phyloP scores from a whole-genome alignment of 441 rosid species.

The Gossypium davidsonii region DNA sequence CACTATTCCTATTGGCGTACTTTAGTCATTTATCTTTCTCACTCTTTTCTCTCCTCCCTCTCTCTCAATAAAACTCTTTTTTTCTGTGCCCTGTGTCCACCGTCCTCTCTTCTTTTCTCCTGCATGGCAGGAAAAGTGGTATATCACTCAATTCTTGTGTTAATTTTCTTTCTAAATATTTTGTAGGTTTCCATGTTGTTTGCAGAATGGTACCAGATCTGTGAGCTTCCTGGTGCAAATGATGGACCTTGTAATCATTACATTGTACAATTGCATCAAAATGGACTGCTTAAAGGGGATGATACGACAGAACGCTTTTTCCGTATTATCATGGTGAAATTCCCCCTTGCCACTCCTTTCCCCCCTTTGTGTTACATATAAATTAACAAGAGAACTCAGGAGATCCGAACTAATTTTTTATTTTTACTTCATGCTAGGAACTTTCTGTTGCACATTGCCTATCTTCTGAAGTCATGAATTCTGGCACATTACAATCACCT shows the following conservation, averaged over 20 bases:
- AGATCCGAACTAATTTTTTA: slow-evolving; percentile 10
- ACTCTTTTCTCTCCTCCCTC: not conserved
- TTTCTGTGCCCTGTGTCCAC: not conserved
- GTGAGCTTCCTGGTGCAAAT: slow-evolving; percentile 73
- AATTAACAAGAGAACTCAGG: not conserved
- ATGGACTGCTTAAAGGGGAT: slow-evolving; percentile 80
- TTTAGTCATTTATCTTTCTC: not conserved
- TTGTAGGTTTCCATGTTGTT: slow-evolving; percentile 69
- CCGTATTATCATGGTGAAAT: slow-evolving; percentile 62
- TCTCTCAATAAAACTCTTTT: not conserved
- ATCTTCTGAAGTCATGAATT: slow-evolving; percentile 59
- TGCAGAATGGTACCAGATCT: slow-evolving; percentile 79
- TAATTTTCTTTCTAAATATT: slow-evolving; percentile 9
- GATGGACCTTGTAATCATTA: slow-evolving; percentile 58
- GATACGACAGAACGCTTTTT: slow-evolving; percentile 82
- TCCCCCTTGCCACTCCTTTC: not conserved
- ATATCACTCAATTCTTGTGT: not conserved
- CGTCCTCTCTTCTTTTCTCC: not conserved
- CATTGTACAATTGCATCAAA: slow-evolving; percentile 69
- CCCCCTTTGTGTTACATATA: not conserved
- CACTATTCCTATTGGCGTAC: not conserved
- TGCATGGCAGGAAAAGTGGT: not conserved
- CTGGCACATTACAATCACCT: slow-evolving; percentile 52
- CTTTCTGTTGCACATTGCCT: slow-evolving; percentile 84
- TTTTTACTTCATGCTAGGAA: slow-evolving; percentile 41